Evolutionary conservation across 108 stramenopile genomes (phyloP), one percentile per base, ranked within the genome.

Genomic region (Cyclostephanos invisitatus): DNA sequence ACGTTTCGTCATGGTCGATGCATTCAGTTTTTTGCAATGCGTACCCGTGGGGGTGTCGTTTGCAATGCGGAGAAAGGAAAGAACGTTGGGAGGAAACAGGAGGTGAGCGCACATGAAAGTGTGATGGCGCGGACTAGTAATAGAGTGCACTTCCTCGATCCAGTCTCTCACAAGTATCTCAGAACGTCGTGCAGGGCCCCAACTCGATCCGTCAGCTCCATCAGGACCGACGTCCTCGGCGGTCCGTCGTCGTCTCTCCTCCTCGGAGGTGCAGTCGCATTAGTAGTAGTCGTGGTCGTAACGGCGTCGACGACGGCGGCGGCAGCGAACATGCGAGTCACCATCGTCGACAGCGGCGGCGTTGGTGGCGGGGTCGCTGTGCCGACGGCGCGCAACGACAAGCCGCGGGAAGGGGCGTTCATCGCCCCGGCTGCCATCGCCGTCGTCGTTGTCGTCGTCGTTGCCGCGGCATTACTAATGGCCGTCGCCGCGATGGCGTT

Each of bases 151-250:
- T n/a, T n/a, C n/a, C n/a, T n/a, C n/a, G n/a, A n/a, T n/a, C n/a
- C n/a, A n/a, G n/a, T n/a, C n/a, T 63, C 78, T 80, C 48, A 80
- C 83, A 96, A 97, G 51, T 82, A 92, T 44, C 77, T 73, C 40
- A 98, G 70, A 61, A 96, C 94, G 47, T 95, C 92, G 48, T 91
- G 90, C 66, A 98, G 72, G 10, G 93, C 86, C 9, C 97, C 97
- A 7, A 92, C 86, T 1, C 89, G 77, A 83, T 98, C 92, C 10
- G 69, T 83, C 65, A 96, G 63, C 68, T 96, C 92, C 92, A 94
- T 96, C 75, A 96, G 71, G 25, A 92, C 77, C 1, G 91, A 94
- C n/a, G 83, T 88, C 14, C 85, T 73, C 12, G 83, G 81, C 5
- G 36, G 29, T 64, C 83, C 82, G 29, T 42, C 60, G 38, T 61